Conservation (phyloP, 306 rosid species). For the Lathyrus oleraceus region DNA sequence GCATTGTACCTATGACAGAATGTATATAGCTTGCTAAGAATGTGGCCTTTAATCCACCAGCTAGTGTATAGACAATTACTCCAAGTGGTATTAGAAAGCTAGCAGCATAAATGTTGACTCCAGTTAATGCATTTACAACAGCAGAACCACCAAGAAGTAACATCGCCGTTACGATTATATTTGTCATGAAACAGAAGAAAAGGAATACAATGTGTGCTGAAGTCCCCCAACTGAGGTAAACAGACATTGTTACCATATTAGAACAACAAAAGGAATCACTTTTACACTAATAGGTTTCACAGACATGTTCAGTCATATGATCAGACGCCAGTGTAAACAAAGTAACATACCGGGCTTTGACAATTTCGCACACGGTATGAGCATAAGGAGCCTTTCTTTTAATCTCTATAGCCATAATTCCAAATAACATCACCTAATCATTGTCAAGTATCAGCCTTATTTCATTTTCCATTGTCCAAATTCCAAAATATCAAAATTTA, state of each 20-base stretch:
- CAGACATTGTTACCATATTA: conserved; percentile 14
- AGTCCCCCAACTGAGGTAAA: conserved; percentile 82
- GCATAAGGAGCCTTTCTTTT: conserved; percentile 96
- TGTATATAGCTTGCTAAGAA: conserved; percentile 97
- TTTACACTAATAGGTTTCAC: neutral
- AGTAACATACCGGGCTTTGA: conserved; percentile 79
- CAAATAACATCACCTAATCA: conserved; percentile 80
- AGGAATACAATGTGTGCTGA: conserved; percentile 82
- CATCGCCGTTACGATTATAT: conserved; percentile 90
- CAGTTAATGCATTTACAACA: conserved; percentile 87
- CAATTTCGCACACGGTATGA: conserved; percentile 93
- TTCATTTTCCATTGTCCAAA: conserved; percentile 21
- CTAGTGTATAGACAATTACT: conserved; percentile 84
- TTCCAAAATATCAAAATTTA: neutral
- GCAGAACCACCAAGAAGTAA: conserved; percentile 96
- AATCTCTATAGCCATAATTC: conserved; percentile 94
- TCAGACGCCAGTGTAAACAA: neutral
- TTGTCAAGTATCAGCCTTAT: conserved; percentile 6
- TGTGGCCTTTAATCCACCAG: conserved; percentile 96
- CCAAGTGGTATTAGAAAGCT: conserved; percentile 96
- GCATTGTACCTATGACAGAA: conserved; percentile 76
- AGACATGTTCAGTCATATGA: neutral
- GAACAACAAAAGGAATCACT: conserved; percentile 2
- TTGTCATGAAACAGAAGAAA: conserved; percentile 82
- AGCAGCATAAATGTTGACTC: conserved; percentile 91